Evolutionary conservation across 2,329 filamentous ascomycete genomes (phyloP).

Genomic region (Endoconidiophora polonica): DNA sequence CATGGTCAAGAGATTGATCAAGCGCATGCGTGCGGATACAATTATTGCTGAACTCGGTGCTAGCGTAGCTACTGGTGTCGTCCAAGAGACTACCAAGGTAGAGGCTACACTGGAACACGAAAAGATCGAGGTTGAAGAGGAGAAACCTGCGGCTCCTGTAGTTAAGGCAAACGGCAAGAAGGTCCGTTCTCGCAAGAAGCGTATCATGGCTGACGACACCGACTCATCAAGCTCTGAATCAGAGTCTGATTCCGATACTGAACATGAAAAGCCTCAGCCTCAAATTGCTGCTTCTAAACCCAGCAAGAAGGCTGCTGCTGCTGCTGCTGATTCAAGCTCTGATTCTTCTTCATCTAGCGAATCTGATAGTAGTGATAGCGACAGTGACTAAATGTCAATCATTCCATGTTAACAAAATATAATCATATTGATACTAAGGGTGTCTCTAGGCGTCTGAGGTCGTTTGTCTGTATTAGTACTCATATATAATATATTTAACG

Average conservation of each 20-base stretch:
- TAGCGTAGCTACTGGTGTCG: conserved; percentile 23
- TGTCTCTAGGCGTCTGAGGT: background rate
- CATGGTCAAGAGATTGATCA: conserved; percentile 39
- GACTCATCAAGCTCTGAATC: conserved; percentile 18
- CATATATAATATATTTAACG: background rate
- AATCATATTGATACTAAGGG: too few species aligned
- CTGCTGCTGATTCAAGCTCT: too few species aligned
- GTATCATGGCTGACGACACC: conserved; percentile 17
- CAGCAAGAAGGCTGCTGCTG: too few species aligned
- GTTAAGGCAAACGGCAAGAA: conserved; percentile 23
- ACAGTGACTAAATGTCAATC: conserved; percentile 5
- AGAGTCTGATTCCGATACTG: conserved; percentile 21
- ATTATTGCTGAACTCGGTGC: conserved; percentile 39
- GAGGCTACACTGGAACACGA: background rate
- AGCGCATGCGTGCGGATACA: conserved; percentile 46
- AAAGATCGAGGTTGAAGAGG: conserved; percentile 14
- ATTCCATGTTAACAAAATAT: too few species aligned
- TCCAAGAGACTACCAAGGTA: background rate
- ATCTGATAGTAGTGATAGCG: background rate
- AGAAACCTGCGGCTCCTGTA: background rate
- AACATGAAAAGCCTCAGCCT: background rate
- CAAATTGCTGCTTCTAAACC: too few species aligned
- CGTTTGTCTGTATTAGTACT: background rate
- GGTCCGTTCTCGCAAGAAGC: conserved; percentile 16
- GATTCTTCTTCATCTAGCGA: too few species aligned